phyloP scores from a whole-genome alignment of 768 basidiomycete species.

The Amyloporia xantha region DNA sequence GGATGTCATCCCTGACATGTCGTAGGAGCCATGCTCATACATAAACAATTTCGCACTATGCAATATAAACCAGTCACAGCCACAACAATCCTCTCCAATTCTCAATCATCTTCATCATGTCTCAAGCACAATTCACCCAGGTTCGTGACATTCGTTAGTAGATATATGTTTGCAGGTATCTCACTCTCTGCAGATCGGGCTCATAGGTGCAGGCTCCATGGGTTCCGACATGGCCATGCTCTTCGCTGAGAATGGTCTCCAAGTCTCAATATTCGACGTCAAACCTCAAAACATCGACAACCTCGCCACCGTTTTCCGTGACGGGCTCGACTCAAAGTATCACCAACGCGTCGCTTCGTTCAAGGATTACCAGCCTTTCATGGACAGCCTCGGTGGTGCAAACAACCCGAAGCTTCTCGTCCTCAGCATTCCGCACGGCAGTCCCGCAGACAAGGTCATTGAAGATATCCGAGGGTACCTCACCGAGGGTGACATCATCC shows the following conservation, averaged over 20 bases:
- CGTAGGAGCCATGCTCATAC: no score
- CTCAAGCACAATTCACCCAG: no score
- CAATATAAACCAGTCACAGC: no score
- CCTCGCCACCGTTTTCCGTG: slow-evolving; percentile 3
- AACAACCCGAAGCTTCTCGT: slow-evolving; percentile 15
- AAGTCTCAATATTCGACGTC: slow-evolving; percentile 17
- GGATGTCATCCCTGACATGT: no score
- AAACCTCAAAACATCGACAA: slow-evolving; percentile 12
- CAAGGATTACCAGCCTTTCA: slow-evolving; percentile 16
- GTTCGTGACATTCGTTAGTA: no score
- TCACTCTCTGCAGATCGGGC: slow-evolving; percentile 12
- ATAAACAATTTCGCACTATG: no score
- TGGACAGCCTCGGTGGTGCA: slow-evolving; percentile 11
- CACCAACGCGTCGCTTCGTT: slow-evolving; percentile 11
- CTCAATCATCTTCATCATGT: no score
- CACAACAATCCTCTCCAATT: no score
- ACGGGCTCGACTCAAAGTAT: slow-evolving; percentile 9
- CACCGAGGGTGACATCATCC: slow-evolving; percentile 18
- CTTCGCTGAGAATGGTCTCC: slow-evolving; percentile 17
- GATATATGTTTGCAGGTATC: background rate
- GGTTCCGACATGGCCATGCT: slow-evolving; percentile 20
- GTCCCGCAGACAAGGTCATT: slow-evolving; percentile 15
- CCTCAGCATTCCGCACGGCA: slow-evolving; percentile 20
- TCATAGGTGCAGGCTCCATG: slow-evolving; percentile 20
- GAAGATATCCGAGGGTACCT: slow-evolving; percentile 7